Evolutionary conservation across 106 monocot species (phyloP).

Genomic region (Acanthochlamys bracteata): DNA sequence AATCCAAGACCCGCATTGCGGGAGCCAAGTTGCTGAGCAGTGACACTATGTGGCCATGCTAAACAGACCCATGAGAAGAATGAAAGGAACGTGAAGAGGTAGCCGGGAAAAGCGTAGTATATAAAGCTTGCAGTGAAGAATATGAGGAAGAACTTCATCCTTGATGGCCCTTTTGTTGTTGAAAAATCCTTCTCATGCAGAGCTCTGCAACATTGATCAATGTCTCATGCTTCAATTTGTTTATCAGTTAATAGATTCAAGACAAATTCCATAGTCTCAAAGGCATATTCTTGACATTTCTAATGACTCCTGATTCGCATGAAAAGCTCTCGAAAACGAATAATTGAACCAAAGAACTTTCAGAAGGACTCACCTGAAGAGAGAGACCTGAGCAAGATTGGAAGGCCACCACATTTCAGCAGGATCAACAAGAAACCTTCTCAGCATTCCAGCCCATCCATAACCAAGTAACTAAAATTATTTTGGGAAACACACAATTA

Average conservation of each 20-base stretch:
- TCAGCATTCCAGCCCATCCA: constrained; percentile 91
- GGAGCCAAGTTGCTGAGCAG: constrained; percentile 84
- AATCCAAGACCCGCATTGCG: constrained; percentile 80
- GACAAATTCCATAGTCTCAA: no score
- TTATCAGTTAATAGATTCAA: background rate
- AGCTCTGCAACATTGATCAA: background rate
- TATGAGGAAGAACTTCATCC: constrained; percentile 1
- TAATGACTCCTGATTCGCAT: no score
- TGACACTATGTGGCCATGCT: constrained; percentile 75
- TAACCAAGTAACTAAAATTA: constrained; percentile 58
- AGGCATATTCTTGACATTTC: no score
- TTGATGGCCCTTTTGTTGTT: background rate
- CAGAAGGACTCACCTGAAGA: constrained; percentile 53
- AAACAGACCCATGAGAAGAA: constrained; percentile 97
- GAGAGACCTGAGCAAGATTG: constrained; percentile 91
- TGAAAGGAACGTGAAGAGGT: constrained; percentile 72
- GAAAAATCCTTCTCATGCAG: background rate
- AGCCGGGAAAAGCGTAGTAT: constrained; percentile 62
- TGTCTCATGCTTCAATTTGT: background rate
- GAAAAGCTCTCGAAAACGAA: no score
- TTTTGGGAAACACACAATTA: no score
- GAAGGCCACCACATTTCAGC: constrained; percentile 98
- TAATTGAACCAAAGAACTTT: no score
- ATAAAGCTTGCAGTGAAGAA: constrained; percentile 4
- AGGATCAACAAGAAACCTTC: constrained; percentile 73